Conservation (phyloP, 352 stramenopile genomes). For the Phytophthora ohioensis region DNA sequence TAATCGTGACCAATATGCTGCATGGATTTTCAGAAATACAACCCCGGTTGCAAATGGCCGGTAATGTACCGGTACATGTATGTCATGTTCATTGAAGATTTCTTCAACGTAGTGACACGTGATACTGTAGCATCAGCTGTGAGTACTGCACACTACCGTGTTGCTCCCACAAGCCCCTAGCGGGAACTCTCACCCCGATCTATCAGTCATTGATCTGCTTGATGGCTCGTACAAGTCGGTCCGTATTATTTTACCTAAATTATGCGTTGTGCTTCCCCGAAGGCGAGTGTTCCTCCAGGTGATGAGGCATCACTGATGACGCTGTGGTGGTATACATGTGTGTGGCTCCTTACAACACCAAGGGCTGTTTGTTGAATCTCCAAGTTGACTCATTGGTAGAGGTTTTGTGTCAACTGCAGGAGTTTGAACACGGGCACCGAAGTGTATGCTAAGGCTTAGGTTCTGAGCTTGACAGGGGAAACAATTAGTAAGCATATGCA, state of each 20-base stretch:
- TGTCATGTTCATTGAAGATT: too few species aligned
- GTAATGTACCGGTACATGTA: too few species aligned
- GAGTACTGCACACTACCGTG: constrained; percentile 49
- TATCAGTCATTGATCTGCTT: constrained; percentile 41
- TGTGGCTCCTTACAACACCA: constrained; percentile 49
- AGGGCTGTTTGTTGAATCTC: constrained; percentile 53
- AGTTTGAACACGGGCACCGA: constrained; percentile 13
- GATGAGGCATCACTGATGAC: not conserved
- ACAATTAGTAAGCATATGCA: too few species aligned
- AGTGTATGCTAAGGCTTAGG: constrained; percentile 3
- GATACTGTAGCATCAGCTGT: constrained; percentile 48
- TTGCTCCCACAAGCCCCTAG: constrained; percentile 45
- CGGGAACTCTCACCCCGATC: constrained; percentile 13
- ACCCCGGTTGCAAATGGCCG: too few species aligned
- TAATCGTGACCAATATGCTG: too few species aligned
- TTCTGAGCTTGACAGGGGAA: too few species aligned
- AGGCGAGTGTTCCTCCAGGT: constrained; percentile 22
- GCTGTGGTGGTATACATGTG: constrained; percentile 33
- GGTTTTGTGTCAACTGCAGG: constrained; percentile 51
- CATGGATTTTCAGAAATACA: too few species aligned
- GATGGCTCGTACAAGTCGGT: constrained; percentile 54
- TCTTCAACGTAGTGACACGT: constrained; percentile 49
- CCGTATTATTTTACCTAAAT: constrained; percentile 33
- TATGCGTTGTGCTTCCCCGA: constrained; percentile 48
- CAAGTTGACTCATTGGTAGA: constrained; percentile 40